phyloP scores from a whole-genome alignment of 2,329 filamentous ascomycete species.

The Leptodontidium sp. region DNA sequence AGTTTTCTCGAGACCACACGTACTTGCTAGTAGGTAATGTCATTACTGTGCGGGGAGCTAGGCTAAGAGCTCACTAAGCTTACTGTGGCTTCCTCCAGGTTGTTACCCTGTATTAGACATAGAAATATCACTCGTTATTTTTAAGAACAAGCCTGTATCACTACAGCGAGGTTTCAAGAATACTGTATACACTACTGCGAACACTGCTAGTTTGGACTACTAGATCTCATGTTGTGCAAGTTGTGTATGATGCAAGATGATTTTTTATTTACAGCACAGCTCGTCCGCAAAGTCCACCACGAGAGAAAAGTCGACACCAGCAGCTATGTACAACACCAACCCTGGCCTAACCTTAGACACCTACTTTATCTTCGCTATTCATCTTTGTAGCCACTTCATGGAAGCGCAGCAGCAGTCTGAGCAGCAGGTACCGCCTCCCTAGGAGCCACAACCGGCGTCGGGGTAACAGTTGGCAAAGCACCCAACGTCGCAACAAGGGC shows the following conservation, averaged over 20 bases:
- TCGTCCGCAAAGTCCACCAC: not conserved
- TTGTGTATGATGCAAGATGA: not conserved
- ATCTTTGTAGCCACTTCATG: not conserved
- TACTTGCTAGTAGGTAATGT: no score
- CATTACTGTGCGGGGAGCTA: no score
- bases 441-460: not conserved
- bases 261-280: not conserved
- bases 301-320: not conserved
- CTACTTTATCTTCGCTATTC: not conserved
- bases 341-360: not conserved
- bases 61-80: no score
- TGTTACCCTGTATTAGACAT: no score
- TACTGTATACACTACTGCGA: no score
- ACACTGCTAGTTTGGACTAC: no score
- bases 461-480: constrained; percentile 21
- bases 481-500: constrained; percentile 42
- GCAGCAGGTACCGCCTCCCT: not conserved
- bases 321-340: constrained; percentile 4
- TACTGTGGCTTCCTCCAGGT: no score
- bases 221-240: no score
- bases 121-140: no score
- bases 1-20: no score
- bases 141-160: no score
- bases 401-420: not conserved
- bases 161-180: no score